These are phyloP conservation scores for Porphyra umbilicalis DNA, from an alignment of 31 red algal genomes.

Conservation along the genomic window DNA sequence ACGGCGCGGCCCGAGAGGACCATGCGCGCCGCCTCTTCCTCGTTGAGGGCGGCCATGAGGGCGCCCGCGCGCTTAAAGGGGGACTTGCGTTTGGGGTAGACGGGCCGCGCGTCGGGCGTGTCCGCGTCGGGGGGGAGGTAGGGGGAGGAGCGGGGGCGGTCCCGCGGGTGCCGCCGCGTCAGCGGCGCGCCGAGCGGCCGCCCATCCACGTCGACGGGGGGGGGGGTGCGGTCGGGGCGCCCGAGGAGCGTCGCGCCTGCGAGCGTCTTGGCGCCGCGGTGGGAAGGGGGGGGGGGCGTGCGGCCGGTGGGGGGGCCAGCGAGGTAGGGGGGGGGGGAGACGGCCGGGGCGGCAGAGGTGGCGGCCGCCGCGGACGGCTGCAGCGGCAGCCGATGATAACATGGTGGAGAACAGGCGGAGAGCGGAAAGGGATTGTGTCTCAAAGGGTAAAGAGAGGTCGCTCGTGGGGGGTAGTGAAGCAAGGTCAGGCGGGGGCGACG, in stretches of 20 bases:
- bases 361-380: neutral
- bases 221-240: neutral
- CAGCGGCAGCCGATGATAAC: neutral
- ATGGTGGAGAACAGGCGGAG: neutral
- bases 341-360: neutral
- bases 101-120: neutral
- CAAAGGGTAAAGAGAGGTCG: no score
- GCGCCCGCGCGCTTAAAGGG: slow-evolving; percentile 25
- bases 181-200: neutral
- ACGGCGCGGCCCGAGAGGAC: slow-evolving; percentile 14
- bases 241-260: neutral
- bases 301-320: neutral
- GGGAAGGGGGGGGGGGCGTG: neutral
- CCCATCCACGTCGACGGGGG: neutral
- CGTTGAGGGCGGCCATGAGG: slow-evolving; percentile 27
- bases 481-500: no score
- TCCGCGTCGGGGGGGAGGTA: neutral
- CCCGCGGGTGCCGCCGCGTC: neutral
- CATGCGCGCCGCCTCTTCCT: slow-evolving; percentile 27
- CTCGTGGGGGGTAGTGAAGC: no score
- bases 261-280: neutral
- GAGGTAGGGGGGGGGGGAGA: neutral
- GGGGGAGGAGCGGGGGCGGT: neutral
- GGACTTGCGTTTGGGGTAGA: slow-evolving; percentile 34
- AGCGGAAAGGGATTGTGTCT: no score